These are phyloP conservation scores for Lactifluus pinguis DNA, from an alignment of 768 basidiomycete species.

Conservation along the genomic window DNA sequence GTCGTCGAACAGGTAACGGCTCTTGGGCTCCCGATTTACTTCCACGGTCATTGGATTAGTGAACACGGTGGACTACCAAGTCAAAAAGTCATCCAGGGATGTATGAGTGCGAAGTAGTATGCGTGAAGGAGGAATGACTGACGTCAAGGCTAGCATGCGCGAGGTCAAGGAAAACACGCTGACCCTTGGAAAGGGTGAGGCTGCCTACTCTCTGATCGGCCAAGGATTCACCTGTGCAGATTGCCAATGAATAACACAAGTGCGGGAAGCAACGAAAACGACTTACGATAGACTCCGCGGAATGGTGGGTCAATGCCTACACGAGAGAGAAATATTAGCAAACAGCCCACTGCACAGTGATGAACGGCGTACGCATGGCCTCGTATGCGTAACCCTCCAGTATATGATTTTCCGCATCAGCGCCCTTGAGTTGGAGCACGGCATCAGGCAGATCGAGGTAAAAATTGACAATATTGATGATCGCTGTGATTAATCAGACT, in stretches of 20 bases:
- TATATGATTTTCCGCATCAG: slow-evolving; percentile 29
- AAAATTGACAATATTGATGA: slow-evolving; percentile 57
- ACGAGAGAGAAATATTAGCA: slow-evolving; percentile 1
- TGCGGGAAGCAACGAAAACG: background rate
- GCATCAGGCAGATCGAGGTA: slow-evolving; percentile 40
- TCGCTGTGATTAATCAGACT: slow-evolving; percentile 30
- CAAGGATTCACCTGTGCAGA: slow-evolving; percentile 35
- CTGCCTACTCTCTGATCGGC: slow-evolving; percentile 38
- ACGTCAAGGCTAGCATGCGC: slow-evolving; percentile 50
- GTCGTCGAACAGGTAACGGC: slow-evolving; percentile 42
- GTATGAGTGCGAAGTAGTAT: background rate
- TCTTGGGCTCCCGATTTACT: slow-evolving; percentile 33
- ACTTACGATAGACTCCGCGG: slow-evolving; percentile 57
- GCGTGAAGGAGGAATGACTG: background rate
- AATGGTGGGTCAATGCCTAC: slow-evolving; percentile 67
- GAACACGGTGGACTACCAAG: slow-evolving; percentile 43
- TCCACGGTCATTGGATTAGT: slow-evolving; percentile 38
- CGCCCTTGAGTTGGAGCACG: slow-evolving; percentile 29
- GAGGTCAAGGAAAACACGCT: slow-evolving; percentile 56
- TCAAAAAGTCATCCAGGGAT: background rate
- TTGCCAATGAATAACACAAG: background rate
- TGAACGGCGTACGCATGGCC: slow-evolving; percentile 50
- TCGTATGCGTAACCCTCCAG: slow-evolving; percentile 56
- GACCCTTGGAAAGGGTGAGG: slow-evolving; percentile 35
- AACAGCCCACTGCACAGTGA: background rate